A percentile compares a stretch with the other conserved stretches of the same genome.
phyloP scores from a whole-genome alignment of 2,329 filamentous ascomycete species.

The Aspergillus proliferans region DNA sequence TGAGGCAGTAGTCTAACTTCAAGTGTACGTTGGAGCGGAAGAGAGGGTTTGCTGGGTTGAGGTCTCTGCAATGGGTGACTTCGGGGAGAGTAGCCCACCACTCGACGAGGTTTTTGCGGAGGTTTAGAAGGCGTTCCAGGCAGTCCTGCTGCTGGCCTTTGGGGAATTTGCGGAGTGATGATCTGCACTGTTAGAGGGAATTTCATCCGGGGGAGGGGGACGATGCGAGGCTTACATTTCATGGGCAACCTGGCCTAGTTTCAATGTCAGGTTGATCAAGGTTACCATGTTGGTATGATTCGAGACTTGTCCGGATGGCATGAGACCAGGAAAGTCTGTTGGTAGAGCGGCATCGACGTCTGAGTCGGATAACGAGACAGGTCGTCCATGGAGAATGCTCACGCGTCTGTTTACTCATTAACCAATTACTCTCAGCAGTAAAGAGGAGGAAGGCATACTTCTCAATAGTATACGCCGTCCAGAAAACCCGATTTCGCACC shows the following conservation, averaged over 20 bases:
- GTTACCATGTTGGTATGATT: conserved; percentile 46
- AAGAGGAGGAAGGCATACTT: conserved; percentile 33
- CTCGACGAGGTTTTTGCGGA: conserved; percentile 34
- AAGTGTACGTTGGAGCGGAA: conserved; percentile 48
- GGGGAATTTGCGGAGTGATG: conserved; percentile 32
- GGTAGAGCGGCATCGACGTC: conserved; percentile 53
- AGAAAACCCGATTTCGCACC: conserved; percentile 52
- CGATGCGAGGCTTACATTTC: conserved; percentile 22
- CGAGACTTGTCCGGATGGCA: conserved; percentile 34
- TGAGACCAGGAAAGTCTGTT: conserved; percentile 41
- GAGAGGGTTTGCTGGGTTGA: conserved; percentile 35
- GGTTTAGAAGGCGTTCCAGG: conserved; percentile 33
- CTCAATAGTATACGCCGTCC: conserved; percentile 53
- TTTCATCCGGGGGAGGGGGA: too few relatives aligned
- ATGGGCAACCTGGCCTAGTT: conserved; percentile 34
- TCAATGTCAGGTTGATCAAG: conserved; percentile 39
- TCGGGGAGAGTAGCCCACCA: conserved; percentile 39
- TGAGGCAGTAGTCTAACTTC: conserved; percentile 48
- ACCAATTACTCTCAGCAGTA: background rate
- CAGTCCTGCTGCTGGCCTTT: conserved; percentile 36
- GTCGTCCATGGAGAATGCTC: conserved; percentile 52
- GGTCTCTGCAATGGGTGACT: conserved; percentile 35
- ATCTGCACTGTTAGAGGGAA: conserved; percentile 17
- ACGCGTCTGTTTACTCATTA: conserved; percentile 39
- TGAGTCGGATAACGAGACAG: conserved; percentile 47